Evolutionary conservation across 345 rosid genomes (phyloP).

Genomic region (Eucalyptus urophylla): DNA sequence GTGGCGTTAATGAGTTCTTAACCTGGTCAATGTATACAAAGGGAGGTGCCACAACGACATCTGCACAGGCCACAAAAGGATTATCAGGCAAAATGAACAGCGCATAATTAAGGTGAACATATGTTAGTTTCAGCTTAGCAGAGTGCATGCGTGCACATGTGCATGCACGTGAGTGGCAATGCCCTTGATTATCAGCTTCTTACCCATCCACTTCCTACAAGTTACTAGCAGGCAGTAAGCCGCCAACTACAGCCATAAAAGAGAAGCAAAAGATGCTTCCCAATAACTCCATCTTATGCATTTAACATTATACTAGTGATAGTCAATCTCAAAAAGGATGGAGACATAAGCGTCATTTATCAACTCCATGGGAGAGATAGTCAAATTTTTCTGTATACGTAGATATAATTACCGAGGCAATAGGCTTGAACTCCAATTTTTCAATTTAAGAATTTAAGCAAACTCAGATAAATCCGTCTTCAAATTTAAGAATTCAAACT

Average conservation of each 20-base stretch:
- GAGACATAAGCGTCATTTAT: background rate
- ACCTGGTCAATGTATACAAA: slow-evolving; percentile 86
- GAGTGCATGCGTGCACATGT: fast-evolving
- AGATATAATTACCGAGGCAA: background rate
- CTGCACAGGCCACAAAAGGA: slow-evolving; percentile 23
- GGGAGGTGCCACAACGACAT: slow-evolving; percentile 97
- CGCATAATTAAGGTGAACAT: background rate
- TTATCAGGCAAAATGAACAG: background rate
- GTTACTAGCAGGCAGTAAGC: background rate
- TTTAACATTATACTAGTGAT: background rate
- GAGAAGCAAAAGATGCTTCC: background rate
- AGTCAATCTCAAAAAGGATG: background rate
- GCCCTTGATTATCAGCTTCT: background rate
- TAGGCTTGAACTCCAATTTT: background rate
- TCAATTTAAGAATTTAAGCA: background rate
- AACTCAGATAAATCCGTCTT: background rate
- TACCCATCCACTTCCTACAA: background rate
- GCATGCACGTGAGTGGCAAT: background rate
- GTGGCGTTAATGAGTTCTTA: slow-evolving; percentile 48
- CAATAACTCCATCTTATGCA: background rate
- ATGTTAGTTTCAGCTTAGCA: background rate
- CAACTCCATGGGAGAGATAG: background rate
- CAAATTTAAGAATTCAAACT: background rate
- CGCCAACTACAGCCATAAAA: background rate
- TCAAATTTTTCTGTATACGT: background rate